Conservation (phyloP, 306 rosid genomes). For the Fagus crenata region DNA sequence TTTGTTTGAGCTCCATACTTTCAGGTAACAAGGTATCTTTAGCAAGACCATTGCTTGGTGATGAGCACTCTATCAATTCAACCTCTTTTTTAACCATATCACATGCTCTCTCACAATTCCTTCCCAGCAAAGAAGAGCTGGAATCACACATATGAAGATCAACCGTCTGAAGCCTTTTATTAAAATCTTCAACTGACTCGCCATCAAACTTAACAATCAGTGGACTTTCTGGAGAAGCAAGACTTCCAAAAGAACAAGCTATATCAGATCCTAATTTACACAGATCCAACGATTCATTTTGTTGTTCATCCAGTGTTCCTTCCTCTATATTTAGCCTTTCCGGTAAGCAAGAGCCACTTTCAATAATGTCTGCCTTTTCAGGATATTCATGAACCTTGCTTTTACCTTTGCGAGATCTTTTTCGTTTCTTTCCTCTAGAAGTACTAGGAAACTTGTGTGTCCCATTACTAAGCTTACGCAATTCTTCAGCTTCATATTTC, state of each 20-base stretch:
- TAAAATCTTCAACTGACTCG: slow-evolving; percentile 2
- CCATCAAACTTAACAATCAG: not conserved
- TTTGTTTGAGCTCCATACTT: not conserved
- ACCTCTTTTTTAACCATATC: slow-evolving; percentile 2
- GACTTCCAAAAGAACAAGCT: slow-evolving; percentile 6
- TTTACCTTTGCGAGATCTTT: slow-evolving; percentile 7
- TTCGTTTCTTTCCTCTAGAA: slow-evolving; percentile 2
- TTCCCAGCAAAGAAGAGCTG: not conserved
- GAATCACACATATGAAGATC: not conserved
- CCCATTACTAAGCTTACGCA: slow-evolving; percentile 30
- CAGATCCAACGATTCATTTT: slow-evolving; percentile 12
- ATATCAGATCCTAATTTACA: slow-evolving; percentile 14
- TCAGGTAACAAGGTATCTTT: slow-evolving; percentile 20
- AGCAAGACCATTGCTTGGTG: slow-evolving; percentile 21
- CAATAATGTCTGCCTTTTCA: slow-evolving; percentile 19
- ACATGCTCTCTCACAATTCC: slow-evolving; percentile 7
- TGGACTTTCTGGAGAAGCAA: not conserved
- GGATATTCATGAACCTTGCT: slow-evolving; percentile 24
- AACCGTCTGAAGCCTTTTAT: not conserved
- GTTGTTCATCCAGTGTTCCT: slow-evolving; percentile 30
- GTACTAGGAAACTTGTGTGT: slow-evolving; percentile 17
- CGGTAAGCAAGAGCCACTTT: slow-evolving; percentile 23
- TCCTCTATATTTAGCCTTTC: slow-evolving; percentile 28
- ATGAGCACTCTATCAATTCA: slow-evolving; percentile 21
- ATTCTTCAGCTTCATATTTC: slow-evolving; percentile 44